phyloP scores from a whole-genome alignment of 179 eudicot species.

The Spergularia azorica region DNA sequence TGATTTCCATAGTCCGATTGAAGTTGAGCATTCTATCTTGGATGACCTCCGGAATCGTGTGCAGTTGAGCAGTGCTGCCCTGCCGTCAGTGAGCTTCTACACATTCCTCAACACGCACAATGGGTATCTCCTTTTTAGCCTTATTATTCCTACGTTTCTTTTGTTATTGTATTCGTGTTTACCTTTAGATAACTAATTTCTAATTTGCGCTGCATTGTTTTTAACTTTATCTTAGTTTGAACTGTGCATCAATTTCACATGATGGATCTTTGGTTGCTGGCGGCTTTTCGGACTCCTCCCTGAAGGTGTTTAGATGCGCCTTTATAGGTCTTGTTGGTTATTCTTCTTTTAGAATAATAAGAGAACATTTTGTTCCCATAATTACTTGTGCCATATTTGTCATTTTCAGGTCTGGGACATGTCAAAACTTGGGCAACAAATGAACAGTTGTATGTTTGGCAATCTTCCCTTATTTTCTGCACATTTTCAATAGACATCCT shows the following conservation, averaged over 20 bases:
- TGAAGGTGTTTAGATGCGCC: conserved; percentile 54
- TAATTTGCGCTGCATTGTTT: conserved; percentile 21
- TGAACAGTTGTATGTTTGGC: conserved; percentile 45
- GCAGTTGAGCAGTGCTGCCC: conserved; percentile 74
- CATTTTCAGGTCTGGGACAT: conserved; percentile 88
- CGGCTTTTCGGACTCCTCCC: conserved; percentile 95
- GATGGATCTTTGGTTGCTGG: conserved; percentile 99
- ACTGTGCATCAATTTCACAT: conserved; percentile 88
- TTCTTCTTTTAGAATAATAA: not conserved
- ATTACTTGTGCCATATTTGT: conserved; percentile 15
- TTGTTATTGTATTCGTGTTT: conserved; percentile 13
- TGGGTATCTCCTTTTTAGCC: conserved; percentile 46
- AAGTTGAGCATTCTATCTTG: conserved; percentile 88
- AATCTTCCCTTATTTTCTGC: conserved; percentile 8
- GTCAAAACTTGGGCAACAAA: conserved; percentile 85
- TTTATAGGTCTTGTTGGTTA: not conserved
- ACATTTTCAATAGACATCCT: conserved; percentile 5
- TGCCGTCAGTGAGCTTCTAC: conserved; percentile 96
- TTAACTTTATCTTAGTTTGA: conserved; percentile 47
- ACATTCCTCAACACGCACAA: conserved; percentile 91
- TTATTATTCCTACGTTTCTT: not conserved
- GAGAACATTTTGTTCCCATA: not conserved
- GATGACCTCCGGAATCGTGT: conserved; percentile 96
- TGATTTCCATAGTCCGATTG: conserved; percentile 55
- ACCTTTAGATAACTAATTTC: conserved; percentile 18